Percentiles rank a stretch among this genome's conserved stretches.
Conservation (phyloP, 768 basidiomycete species). For the Russula sp. region DNA sequence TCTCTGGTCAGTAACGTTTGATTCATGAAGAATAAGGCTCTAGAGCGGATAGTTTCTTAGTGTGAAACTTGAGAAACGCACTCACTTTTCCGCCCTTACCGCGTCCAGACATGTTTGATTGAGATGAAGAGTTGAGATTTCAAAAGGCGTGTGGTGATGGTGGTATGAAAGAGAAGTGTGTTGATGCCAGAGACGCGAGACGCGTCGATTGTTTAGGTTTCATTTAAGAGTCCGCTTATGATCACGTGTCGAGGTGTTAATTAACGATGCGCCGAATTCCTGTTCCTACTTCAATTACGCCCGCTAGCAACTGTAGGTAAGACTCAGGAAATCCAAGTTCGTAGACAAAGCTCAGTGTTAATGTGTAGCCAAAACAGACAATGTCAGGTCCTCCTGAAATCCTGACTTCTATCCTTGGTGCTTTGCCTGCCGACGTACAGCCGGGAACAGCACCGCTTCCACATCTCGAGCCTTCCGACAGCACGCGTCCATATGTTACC, state of each 20-base stretch:
- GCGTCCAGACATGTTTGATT: conserved; percentile 80
- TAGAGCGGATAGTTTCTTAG: background rate
- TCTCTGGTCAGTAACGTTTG: conserved; percentile 17
- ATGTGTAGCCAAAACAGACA: background rate
- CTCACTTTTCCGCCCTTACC: conserved; percentile 88
- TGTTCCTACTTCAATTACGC: background rate
- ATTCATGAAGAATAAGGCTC: conserved; percentile 6
- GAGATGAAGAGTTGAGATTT: conserved; percentile 24
- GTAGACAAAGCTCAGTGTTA: too few species aligned
- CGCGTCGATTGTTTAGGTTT: conserved; percentile 21
- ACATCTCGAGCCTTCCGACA: conserved; percentile 16
- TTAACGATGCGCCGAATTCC: background rate
- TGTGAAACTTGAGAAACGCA: background rate
- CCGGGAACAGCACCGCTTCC: conserved; percentile 19
- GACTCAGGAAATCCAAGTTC: too few species aligned
- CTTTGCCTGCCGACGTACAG: conserved; percentile 4
- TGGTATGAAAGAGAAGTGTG: conserved; percentile 24
- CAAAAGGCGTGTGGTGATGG: conserved; percentile 11
- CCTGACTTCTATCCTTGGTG: conserved; percentile 16
- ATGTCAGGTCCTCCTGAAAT: conserved; percentile 19
- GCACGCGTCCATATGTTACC: conserved; percentile 55
- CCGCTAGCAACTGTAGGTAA: too few species aligned
- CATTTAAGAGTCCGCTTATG: conserved; percentile 16
- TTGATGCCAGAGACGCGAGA: conserved; percentile 17
- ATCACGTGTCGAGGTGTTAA: conserved; percentile 18